Base-by-base conservation (phyloP, 192 early-diverging fungal genomes). In the Linnemannia zychae region DNA sequence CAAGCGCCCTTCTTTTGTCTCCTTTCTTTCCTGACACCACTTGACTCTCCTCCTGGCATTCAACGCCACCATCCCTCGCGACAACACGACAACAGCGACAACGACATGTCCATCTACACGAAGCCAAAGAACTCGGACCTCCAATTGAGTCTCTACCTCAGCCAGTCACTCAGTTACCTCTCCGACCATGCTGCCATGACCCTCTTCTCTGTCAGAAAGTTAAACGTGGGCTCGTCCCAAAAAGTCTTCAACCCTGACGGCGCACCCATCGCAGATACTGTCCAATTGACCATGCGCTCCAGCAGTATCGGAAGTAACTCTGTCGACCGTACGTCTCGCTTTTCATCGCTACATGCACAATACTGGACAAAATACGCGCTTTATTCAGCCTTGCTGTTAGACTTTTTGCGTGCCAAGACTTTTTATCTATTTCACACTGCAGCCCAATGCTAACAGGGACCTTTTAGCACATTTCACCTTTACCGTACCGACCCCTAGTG, bases 191-290 rank as follows among this genome's bases (percentile, higher is more conserved):
- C 76, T 0, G 66, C 76, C n/a, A 84, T 79, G 77, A 84, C 76
- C 38, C 72, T 79, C 7, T 84, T 84, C 38, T 79, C 82, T 0
- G 24, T 84, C 82, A 84, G 71, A 49, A 75, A 79, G 73, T 31
- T 84, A 44, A 77, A 52, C 67, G 65, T 78, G 20, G 72, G 72
- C 57, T 84, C 72, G 13, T 78, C 77, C 7, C 82, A 79, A 38
- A 79, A 73, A 6, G 73, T 79, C 31, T 79, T 84, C 77, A 84
- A 84, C 82, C 82, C 82, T 3, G 77, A 84, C 28, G 77, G 77
- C 2, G 40, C 63, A 7, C 77, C 77, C 53, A 49, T 84, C 44
- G 82, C 82, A 7, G 82, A 84, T 44, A 52, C 50, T 7, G 73
- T 84, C 24, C 44, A 78, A 12, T 68, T 84, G 37, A 79, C 82